phyloP scores from a whole-genome alignment of 148 eudicot genomes.

The Oxyria digyna region DNA sequence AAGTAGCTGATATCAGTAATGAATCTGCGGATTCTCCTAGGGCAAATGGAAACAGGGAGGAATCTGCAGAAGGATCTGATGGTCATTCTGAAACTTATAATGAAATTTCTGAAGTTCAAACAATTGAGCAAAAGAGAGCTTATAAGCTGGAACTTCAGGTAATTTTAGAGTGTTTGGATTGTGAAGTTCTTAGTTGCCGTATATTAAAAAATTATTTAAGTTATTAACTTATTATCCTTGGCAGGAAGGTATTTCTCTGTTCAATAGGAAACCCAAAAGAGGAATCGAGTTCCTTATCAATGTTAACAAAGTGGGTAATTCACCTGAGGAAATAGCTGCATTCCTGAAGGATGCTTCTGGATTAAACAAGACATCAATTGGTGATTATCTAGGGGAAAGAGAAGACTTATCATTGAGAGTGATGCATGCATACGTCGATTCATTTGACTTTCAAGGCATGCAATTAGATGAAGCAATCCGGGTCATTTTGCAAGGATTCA shows the following conservation, averaged over 20 bases:
- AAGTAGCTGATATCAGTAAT: constrained; percentile 38
- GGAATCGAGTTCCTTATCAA: constrained; percentile 92
- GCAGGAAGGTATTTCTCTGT: constrained; percentile 99
- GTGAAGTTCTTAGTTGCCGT: neutral
- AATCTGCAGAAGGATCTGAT: constrained; percentile 67
- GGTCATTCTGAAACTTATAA: constrained; percentile 61
- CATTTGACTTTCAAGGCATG: constrained; percentile 76
- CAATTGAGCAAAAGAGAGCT: constrained; percentile 95
- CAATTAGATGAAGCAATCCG: constrained; percentile 91
- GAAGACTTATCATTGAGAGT: constrained; percentile 88
- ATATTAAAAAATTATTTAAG: constrained; percentile 2
- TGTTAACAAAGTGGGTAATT: constrained; percentile 87
- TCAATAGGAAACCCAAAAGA: constrained; percentile 88
- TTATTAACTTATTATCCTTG: constrained; percentile 33
- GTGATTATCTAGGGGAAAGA: constrained; percentile 98
- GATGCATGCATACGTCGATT: constrained; percentile 97
- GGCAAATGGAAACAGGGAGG: constrained; percentile 68
- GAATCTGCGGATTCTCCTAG: constrained; percentile 42
- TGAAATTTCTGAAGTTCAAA: constrained; percentile 82
- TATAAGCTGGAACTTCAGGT: constrained; percentile 99
- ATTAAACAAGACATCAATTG: constrained; percentile 70
- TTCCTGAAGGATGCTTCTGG: constrained; percentile 85
- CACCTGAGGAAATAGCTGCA: constrained; percentile 79
- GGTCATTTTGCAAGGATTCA: constrained; percentile 78
- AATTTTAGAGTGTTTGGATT: constrained; percentile 5